A percentile compares a stretch with the other conserved stretches of the same genome.
Evolutionary conservation across 2,329 filamentous ascomycete genomes (phyloP).

Genomic region (Ceratocystis colombiana): DNA sequence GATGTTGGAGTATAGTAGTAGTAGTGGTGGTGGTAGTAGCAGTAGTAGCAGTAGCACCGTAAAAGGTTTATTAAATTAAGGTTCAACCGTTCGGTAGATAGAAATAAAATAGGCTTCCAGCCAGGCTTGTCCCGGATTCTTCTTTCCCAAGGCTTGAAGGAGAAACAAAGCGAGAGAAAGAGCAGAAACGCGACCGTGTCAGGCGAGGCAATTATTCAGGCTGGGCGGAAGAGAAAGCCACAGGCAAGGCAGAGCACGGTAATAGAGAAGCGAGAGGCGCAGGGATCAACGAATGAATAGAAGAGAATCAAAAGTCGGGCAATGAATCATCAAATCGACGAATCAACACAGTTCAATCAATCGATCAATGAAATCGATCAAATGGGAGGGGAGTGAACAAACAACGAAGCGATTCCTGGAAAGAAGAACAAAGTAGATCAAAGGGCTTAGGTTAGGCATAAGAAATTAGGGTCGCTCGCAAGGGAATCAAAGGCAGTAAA

Average conservation of each 20-base stretch:
- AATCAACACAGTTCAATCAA: background rate
- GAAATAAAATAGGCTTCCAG: too few relatives aligned
- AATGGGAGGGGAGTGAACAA: background rate
- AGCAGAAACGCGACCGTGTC: constrained; percentile 7
- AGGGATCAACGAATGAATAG: background rate
- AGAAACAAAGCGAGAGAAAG: constrained; percentile 5
- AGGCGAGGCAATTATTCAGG: background rate
- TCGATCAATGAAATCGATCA: background rate
- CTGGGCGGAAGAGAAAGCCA: background rate
- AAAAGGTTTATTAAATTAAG: background rate
- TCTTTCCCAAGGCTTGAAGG: background rate
- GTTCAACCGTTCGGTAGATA: background rate
- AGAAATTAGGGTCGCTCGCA: constrained; percentile 2
- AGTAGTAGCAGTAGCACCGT: background rate
- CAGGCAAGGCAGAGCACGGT: background rate
- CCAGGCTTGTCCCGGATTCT: too few relatives aligned
- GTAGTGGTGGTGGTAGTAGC: background rate
- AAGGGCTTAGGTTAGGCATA: constrained; percentile 3
- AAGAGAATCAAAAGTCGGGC: background rate
- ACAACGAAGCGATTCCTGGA: background rate
- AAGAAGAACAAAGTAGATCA: background rate
- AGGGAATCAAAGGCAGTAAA: background rate
- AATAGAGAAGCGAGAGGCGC: background rate
- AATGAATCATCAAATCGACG: constrained; percentile 6
- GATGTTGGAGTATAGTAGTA: background rate